These are phyloP conservation scores for Aspergillus bertholletiae DNA, from an alignment of 495 filamentous ascomycete genomes.

Conservation along the genomic window DNA sequence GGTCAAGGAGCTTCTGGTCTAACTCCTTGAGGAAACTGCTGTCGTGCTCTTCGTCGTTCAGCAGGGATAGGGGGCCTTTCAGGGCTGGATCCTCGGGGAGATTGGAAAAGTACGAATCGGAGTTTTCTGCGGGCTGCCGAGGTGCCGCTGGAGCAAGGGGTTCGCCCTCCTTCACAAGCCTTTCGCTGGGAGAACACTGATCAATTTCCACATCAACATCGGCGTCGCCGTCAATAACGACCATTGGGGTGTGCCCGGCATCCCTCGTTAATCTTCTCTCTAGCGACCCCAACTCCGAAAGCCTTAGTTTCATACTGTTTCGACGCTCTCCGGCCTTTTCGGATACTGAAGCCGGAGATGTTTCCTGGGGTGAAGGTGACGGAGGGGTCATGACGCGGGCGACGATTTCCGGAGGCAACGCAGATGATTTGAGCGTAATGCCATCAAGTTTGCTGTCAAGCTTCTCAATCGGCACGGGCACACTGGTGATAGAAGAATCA, in stretches of 20 bases:
- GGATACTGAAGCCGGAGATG: constrained; percentile 22
- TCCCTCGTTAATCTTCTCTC: constrained; percentile 37
- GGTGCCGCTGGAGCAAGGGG: constrained; percentile 31
- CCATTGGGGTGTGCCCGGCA: constrained; percentile 49
- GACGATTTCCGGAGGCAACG: constrained; percentile 38
- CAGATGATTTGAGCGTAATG: constrained; percentile 46
- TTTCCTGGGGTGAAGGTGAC: constrained; percentile 31
- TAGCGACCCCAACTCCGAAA: constrained; percentile 38
- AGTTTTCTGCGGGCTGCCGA: constrained; percentile 35
- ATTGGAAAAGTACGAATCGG: constrained; percentile 42
- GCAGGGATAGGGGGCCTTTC: constrained; percentile 41
- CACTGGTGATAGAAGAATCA: constrained; percentile 19
- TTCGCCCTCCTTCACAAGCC: constrained; percentile 16
- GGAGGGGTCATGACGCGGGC: constrained; percentile 46
- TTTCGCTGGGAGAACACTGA: constrained; percentile 26
- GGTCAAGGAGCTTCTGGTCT: constrained; percentile 40
- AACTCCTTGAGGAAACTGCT: constrained; percentile 38
- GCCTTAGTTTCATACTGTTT: constrained; percentile 38
- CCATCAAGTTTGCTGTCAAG: constrained; percentile 47
- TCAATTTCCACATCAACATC: constrained; percentile 30
- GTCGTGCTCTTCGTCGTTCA: constrained; percentile 41
- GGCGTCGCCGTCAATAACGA: too few relatives aligned
- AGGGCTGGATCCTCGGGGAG: constrained; percentile 43
- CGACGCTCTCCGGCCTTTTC: constrained; percentile 28
- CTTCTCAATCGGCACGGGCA: constrained; percentile 45